Conservation (phyloP, 2,329 filamentous ascomycete genomes). For the Neospermospora avenae region DNA sequence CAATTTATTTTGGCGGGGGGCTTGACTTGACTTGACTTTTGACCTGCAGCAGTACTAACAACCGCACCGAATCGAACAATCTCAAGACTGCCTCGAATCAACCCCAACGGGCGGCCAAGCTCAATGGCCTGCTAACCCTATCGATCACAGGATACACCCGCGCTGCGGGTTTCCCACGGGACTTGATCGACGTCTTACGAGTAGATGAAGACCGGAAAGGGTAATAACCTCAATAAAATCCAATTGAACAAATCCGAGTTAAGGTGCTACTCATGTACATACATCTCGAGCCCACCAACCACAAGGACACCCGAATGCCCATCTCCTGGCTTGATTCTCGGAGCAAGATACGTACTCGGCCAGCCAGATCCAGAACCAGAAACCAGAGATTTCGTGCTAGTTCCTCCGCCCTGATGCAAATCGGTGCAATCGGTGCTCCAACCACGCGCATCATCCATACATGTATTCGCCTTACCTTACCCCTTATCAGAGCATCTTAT, state of each 20-base stretch:
- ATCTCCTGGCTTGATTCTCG: not conserved
- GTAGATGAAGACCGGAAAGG: not conserved
- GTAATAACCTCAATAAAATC: not conserved
- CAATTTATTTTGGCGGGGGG: not conserved
- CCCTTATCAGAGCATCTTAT: not conserved
- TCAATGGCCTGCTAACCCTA: not conserved
- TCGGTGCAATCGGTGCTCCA: not conserved
- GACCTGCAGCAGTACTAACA: not conserved
- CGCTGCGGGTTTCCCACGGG: slow-evolving; percentile 14
- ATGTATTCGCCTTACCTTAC: not conserved
- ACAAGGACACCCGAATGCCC: not conserved
- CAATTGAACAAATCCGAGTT: not conserved
- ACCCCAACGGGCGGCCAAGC: not conserved
- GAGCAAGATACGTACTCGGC: not conserved
- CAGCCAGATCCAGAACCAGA: slow-evolving; percentile 4
- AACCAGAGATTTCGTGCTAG: not conserved
- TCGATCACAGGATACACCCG: slow-evolving; percentile 23
- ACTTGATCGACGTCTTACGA: not conserved
- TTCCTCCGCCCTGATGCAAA: not conserved
- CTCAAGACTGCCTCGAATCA: not conserved
- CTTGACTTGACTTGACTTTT: not conserved
- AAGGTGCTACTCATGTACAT: not conserved
- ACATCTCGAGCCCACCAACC: not conserved
- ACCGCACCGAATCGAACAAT: slow-evolving; percentile 1
- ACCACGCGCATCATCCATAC: not conserved